phyloP scores from a whole-genome alignment of 148 eudicot genomes.

The Vaccinium darrowii region DNA sequence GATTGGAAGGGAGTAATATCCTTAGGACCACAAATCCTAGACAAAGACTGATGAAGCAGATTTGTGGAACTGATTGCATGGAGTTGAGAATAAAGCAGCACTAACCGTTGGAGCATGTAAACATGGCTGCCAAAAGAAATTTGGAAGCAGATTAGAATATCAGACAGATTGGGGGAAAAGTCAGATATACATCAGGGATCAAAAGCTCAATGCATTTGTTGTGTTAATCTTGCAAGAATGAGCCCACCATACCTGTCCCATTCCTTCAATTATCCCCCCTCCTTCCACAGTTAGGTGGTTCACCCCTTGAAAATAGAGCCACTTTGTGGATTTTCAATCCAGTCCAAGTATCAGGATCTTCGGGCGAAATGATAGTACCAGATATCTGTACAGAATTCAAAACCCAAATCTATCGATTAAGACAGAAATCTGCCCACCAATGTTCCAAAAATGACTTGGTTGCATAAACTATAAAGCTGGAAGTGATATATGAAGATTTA shows the following conservation, averaged over 20 bases:
- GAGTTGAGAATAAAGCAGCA: constrained; percentile 21
- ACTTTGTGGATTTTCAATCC: constrained; percentile 56
- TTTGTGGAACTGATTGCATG: not conserved
- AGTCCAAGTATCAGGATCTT: constrained; percentile 69
- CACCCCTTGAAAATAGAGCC: constrained; percentile 79
- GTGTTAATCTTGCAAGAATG: constrained; percentile 73
- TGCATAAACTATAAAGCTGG: not conserved
- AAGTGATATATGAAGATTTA: not conserved
- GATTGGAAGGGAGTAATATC: not conserved
- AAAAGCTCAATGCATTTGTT: constrained; percentile 50
- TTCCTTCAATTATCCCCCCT: constrained; percentile 68
- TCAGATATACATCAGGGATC: constrained; percentile 7
- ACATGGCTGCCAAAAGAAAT: constrained; percentile 67
- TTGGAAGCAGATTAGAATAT: constrained; percentile 11
- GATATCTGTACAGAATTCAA: constrained; percentile 39
- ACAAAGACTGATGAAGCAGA: too few relatives aligned
- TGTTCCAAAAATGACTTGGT: not conserved
- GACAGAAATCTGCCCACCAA: not conserved
- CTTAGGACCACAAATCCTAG: not conserved
- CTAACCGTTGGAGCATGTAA: constrained; percentile 93
- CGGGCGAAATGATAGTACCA: constrained; percentile 72
- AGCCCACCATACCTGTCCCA: constrained; percentile 95
- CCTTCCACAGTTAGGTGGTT: constrained; percentile 71
- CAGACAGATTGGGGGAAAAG: not conserved
- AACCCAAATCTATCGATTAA: constrained; percentile 14